Percentiles rank a stretch among this genome's conserved stretches.
Conservation (phyloP, 805 yeast species). For the Candida tammaniensis region DNA sequence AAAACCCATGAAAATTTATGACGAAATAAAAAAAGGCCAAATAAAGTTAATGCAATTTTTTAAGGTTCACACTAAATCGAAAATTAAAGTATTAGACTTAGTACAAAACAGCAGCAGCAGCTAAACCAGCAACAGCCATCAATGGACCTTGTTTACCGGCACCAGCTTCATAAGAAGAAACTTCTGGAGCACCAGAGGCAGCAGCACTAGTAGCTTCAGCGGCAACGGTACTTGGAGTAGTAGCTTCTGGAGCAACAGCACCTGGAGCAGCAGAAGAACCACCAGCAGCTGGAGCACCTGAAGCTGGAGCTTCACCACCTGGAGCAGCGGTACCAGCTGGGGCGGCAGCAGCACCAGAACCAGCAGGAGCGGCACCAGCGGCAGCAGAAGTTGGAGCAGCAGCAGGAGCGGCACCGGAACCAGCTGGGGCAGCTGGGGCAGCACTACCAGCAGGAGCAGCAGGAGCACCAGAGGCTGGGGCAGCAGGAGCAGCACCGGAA, state of each 20-base stretch:
- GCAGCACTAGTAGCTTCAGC: slow-evolving; percentile 12
- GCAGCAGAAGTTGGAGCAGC: slow-evolving; percentile 12
- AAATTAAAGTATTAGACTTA: slow-evolving; percentile 1
- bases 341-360: slow-evolving; percentile 13
- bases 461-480: slow-evolving; percentile 12
- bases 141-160: slow-evolving; percentile 16
- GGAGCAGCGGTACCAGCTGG: slow-evolving; percentile 12
- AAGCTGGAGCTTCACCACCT: neutral
- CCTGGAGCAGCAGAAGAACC: slow-evolving; percentile 1
- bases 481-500: slow-evolving; percentile 12
- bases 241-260: slow-evolving; percentile 2
- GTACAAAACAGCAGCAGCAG: slow-evolving; percentile 22
- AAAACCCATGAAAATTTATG: slow-evolving; percentile 5
- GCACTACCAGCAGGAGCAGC: slow-evolving; percentile 12
- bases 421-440: slow-evolving; percentile 13
- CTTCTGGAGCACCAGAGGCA: slow-evolving; percentile 6
- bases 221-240: neutral
- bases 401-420: slow-evolving; percentile 12
- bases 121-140: slow-evolving; percentile 15
- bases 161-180: slow-evolving; percentile 17
- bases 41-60: neutral
- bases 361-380: slow-evolving; percentile 6
- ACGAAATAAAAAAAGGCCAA: slow-evolving; percentile 7
- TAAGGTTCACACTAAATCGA: no score
- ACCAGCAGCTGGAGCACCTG: slow-evolving; percentile 7